Base-by-base conservation (phyloP, 257 asterid species). In the Euphrasia confusa region DNA sequence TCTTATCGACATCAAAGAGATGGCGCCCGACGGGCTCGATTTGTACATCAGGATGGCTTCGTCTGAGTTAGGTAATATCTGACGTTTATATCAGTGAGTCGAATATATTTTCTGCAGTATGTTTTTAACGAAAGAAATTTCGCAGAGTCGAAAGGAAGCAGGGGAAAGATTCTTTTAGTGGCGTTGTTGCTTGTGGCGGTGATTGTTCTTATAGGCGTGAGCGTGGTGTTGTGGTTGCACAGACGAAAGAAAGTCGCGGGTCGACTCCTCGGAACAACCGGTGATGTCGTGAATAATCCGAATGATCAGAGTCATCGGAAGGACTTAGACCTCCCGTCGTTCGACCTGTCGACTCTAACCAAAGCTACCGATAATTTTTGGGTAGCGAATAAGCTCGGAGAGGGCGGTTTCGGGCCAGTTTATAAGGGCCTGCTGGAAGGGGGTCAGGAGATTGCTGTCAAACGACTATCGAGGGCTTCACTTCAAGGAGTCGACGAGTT, bases 41-140 rank as follows among this genome's bases (percentile, higher is more conserved):
- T 47, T 75, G 15, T 75, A 75, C 35, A 64, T 75, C 10, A 66
- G 73, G 39, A 30, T 75, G 56, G 56, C 74, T 39, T 47, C 76
- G 45, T 71, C 80, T 21, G 74, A 75, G 40, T 10, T 63, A 45
- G 69, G 74, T 74, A 21, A 49, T 2, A 21, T 0, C n/a, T n/a
- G 1, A 21, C 24, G 1, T 21, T 21, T 21, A 21, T 21, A 21
- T 21, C 24, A 21, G 24, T 21, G 24, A 21, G 24, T 21, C 24
- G 24, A 21, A 21, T 21, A 21, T 21, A 21, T 21, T 21, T 21
- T 21, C 24, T 21, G 24, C 24, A 21, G 24, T 21, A 21, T 21
- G 1, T 21, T 0, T 21, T 21, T 21, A 21, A 21, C 24, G 24
- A 21, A 21, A 21, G 24, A 21, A 45, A 11, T 0, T 45, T 11